These are phyloP conservation scores for Hymenoscyphus scutula DNA, from an alignment of 2,329 filamentous ascomycete genomes.

Conservation along the genomic window DNA sequence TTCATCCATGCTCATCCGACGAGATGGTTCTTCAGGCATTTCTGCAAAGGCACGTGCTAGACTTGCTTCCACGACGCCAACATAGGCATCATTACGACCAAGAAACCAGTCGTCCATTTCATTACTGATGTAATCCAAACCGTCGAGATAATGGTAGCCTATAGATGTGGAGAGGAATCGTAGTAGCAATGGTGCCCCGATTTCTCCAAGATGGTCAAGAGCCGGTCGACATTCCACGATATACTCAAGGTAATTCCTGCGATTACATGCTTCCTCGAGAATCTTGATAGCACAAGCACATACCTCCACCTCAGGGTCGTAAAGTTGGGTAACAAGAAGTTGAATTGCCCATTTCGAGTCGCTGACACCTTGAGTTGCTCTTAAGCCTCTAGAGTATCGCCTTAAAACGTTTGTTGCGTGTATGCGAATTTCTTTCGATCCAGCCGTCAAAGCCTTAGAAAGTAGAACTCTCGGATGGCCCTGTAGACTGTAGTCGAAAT, in stretches of 20 bases:
- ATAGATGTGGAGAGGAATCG: constrained; percentile 95
- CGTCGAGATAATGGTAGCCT: constrained; percentile 95
- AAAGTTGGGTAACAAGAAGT: constrained; percentile 94
- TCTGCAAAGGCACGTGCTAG: constrained; percentile 75
- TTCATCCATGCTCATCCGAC: constrained; percentile 40
- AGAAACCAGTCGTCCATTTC: constrained; percentile 99
- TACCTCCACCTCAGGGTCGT: constrained; percentile 95
- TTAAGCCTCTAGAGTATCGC: constrained; percentile 71
- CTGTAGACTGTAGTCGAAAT: constrained; percentile 86
- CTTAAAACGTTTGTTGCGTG: constrained; percentile 82
- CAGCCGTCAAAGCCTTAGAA: constrained; percentile 89
- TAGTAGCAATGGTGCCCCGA: constrained; percentile 86
- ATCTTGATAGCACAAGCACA: constrained; percentile 97
- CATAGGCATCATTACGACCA: constrained; percentile 94
- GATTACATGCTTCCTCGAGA: constrained; percentile 93
- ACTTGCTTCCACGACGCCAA: constrained; percentile 91
- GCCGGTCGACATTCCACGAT: constrained; percentile 95
- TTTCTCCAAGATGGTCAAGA: constrained; percentile 92
- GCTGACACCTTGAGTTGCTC: constrained; percentile 45
- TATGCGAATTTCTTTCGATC: constrained; percentile 87
- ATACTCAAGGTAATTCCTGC: constrained; percentile 85
- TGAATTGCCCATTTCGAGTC: constrained; percentile 96
- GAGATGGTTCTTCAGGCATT: constrained; percentile 41
- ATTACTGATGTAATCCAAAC: constrained; percentile 96
- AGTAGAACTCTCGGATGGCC: constrained; percentile 90